Percentiles rank a stretch among this genome's conserved stretches.
These are phyloP conservation scores for Rosa rugosa DNA, from an alignment of 306 rosid species.

Conservation along the genomic window DNA sequence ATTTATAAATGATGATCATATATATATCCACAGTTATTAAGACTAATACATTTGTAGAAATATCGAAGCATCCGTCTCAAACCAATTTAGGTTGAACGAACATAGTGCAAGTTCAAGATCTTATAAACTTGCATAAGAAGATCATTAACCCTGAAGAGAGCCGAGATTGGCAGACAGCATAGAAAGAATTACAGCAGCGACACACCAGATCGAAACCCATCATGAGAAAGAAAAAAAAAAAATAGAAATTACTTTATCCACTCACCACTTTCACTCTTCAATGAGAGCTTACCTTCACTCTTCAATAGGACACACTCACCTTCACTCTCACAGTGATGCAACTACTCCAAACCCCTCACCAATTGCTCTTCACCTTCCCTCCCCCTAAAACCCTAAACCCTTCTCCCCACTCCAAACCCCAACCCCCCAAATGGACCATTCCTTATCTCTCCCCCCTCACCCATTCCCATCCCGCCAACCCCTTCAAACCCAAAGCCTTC, in stretches of 20 bases:
- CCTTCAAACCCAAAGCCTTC: slow-evolving; percentile 29
- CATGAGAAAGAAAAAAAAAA: neutral
- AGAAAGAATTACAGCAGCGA: no score
- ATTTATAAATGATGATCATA: no score
- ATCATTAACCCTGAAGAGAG: no score
- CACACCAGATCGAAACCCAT: neutral
- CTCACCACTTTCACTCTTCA: neutral
- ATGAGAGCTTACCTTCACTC: no score
- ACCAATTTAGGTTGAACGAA: no score
- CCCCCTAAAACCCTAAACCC: slow-evolving; percentile 62
- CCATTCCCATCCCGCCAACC: no score
- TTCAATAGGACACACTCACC: neutral
- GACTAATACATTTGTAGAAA: no score
- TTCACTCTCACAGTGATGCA: slow-evolving; percentile 49
- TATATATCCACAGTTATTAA: no score
- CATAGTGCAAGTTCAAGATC: no score
- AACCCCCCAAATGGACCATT: slow-evolving; percentile 36
- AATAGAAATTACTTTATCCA: slow-evolving; percentile 9
- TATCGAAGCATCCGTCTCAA: no score
- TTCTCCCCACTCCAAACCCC: slow-evolving; percentile 18
- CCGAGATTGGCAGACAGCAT: no score
- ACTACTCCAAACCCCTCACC: slow-evolving; percentile 54
- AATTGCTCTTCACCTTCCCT: slow-evolving; percentile 55
- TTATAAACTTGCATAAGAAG: no score
- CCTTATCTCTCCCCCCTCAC: neutral